Conservation (phyloP, 78 protist genomes). For the Dictyostelium firmibasis region DNA sequence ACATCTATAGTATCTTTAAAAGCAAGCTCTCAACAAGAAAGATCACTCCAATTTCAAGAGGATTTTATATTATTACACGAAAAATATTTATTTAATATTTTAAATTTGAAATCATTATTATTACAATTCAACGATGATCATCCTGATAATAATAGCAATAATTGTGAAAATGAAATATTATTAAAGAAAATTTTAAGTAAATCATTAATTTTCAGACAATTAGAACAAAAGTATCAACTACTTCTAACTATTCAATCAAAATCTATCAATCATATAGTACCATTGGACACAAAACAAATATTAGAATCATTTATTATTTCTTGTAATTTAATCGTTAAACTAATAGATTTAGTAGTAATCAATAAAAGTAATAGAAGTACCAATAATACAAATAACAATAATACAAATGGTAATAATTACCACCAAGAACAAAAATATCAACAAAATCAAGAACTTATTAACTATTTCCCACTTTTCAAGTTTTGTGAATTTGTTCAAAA, state of each 20-base stretch:
- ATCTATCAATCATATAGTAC: not conserved
- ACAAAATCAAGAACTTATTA: not conserved
- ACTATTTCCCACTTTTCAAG: not conserved
- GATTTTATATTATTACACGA: slow-evolving; percentile 18
- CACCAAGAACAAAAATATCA: not conserved
- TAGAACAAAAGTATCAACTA: not conserved
- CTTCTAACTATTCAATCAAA: not conserved
- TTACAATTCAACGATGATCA: not conserved
- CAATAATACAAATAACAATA: not conserved
- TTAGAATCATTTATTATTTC: slow-evolving; percentile 1
- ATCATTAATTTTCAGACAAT: not conserved
- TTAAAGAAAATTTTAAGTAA: not conserved
- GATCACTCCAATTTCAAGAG: slow-evolving; percentile 44
- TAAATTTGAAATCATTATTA: slow-evolving; percentile 32
- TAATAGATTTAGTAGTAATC: not conserved
- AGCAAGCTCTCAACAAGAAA: slow-evolving; percentile 23
- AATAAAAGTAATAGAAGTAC: not conserved
- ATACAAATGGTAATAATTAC: not conserved
- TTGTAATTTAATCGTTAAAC: slow-evolving; percentile 1
- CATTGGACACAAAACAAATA: not conserved
- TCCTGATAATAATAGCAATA: not conserved
- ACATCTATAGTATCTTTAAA: not conserved
- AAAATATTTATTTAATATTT: slow-evolving; percentile 39
- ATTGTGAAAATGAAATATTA: not conserved
- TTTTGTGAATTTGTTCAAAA: slow-evolving; percentile 1